These are phyloP conservation scores for Magnusiomyces fungicola DNA, from an alignment of 1,139 yeast genomes.

Conservation along the genomic window DNA sequence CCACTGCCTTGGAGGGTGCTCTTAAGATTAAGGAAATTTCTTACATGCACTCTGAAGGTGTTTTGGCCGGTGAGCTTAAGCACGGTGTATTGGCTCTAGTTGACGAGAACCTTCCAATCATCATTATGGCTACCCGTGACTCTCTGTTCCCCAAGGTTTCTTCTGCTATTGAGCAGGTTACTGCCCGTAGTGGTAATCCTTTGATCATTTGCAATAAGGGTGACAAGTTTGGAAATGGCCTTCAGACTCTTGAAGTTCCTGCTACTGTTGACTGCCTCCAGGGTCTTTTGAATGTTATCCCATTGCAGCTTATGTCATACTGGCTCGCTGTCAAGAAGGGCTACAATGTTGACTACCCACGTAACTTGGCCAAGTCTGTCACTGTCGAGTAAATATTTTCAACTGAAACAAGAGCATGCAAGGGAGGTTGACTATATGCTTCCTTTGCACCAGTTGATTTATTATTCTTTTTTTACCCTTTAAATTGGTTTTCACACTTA, in stretches of 20 bases:
- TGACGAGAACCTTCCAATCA: slow-evolving; percentile 87
- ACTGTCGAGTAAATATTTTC: slow-evolving; percentile 63
- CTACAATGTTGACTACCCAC: slow-evolving; percentile 96
- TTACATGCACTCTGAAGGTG: slow-evolving; percentile 99
- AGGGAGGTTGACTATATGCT: no score
- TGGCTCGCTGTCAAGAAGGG: slow-evolving; percentile 96
- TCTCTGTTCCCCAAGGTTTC: slow-evolving; percentile 93
- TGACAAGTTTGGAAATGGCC: slow-evolving; percentile 35
- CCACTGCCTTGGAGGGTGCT: slow-evolving; percentile 98
- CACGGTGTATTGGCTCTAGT: slow-evolving; percentile 98
- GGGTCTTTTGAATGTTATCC: slow-evolving; percentile 90
- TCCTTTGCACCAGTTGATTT: no score
- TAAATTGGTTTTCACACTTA: background rate
- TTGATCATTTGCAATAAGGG: slow-evolving; percentile 89
- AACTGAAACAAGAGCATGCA: background rate
- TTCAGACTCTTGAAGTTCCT: slow-evolving; percentile 72
- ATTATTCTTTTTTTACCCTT: no score
- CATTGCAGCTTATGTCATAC: slow-evolving; percentile 92
- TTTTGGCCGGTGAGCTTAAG: slow-evolving; percentile 96
- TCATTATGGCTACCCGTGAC: slow-evolving; percentile 96
- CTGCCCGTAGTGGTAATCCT: slow-evolving; percentile 96
- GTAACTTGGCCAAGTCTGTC: slow-evolving; percentile 96
- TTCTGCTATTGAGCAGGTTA: slow-evolving; percentile 94
- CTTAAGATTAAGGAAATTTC: slow-evolving; percentile 96
- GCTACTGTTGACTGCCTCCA: slow-evolving; percentile 95